A percentile compares a stretch with the other conserved stretches of the same genome.
Conservation (phyloP, 352 stramenopile genomes). For the Globisporangium camurandrum region DNA sequence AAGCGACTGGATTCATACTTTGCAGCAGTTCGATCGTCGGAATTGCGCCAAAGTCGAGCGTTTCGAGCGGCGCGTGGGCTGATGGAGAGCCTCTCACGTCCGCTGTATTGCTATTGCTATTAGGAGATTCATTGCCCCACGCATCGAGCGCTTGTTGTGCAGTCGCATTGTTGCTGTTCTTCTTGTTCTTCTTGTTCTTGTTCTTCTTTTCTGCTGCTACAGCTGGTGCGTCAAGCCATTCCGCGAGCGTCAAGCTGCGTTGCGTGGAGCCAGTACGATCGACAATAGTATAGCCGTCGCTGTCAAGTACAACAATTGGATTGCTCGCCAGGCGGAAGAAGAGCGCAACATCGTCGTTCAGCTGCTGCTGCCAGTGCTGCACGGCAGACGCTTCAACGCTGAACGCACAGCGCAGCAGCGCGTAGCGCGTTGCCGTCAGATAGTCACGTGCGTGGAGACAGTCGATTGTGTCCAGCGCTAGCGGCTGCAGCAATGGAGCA, state of each 20-base stretch:
- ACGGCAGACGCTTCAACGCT: constrained; percentile 23
- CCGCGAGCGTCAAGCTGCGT: no score
- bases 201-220: no score
- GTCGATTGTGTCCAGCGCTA: constrained; percentile 9
- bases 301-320: constrained; percentile 26
- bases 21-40: constrained; percentile 36
- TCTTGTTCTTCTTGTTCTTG: constrained; percentile 6
- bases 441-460: constrained; percentile 49
- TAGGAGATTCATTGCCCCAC: constrained; percentile 7
- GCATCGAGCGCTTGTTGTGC: constrained; percentile 12
- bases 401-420: constrained; percentile 33
- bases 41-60: constrained; percentile 55
- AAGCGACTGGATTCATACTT: constrained; percentile 19
- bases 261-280: no score
- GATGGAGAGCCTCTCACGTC: no score
- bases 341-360: constrained; percentile 7
- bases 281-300: no score
- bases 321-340: constrained; percentile 30
- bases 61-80: constrained; percentile 12
- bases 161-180: constrained; percentile 25
- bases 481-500: no score
- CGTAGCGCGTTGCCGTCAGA: constrained; percentile 18
- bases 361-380: constrained; percentile 11
- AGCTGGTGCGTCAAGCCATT: not conserved
- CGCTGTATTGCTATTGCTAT: not conserved